Percentiles rank a stretch among this genome's conserved stretches.
Conservation (phyloP, 2,329 filamentous ascomycete genomes). For the Neurospora sp. region DNA sequence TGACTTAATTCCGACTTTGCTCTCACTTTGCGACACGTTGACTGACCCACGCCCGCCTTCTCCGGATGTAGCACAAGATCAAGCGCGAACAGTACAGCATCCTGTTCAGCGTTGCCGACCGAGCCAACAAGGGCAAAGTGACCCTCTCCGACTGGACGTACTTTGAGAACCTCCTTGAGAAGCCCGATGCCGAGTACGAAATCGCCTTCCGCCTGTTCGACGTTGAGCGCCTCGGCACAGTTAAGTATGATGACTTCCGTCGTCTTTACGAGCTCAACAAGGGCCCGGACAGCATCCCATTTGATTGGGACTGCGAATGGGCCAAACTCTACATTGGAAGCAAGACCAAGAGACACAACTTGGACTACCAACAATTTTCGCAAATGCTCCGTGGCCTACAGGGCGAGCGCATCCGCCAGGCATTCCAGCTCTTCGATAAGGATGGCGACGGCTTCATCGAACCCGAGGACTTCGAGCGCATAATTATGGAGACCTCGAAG, state of each 20-base stretch:
- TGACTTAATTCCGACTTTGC: constrained; percentile 31
- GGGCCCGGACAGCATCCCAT: constrained; percentile 74
- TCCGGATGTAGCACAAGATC: constrained; percentile 74
- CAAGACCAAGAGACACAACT: constrained; percentile 76
- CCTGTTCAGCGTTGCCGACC: constrained; percentile 85
- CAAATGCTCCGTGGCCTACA: constrained; percentile 96
- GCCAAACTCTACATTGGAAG: constrained; percentile 86
- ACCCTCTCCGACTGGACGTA: constrained; percentile 79
- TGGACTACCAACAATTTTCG: constrained; percentile 94
- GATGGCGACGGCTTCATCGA: constrained; percentile 92
- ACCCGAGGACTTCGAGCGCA: constrained; percentile 91
- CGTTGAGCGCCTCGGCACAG: constrained; percentile 67
- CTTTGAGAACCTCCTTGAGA: constrained; percentile 87
- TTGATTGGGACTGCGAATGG: constrained; percentile 97
- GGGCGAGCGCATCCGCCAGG: constrained; percentile 90
- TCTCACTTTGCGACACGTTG: not conserved
- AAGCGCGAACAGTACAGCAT: constrained; percentile 91
- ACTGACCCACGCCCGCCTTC: constrained; percentile 1
- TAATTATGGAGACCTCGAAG: constrained; percentile 83
- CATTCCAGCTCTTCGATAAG: constrained; percentile 85
- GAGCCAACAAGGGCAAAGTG: constrained; percentile 61
- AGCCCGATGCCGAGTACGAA: constrained; percentile 96
- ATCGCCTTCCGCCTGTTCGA: constrained; percentile 97
- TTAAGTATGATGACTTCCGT: constrained; percentile 86
- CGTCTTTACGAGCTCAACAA: constrained; percentile 82